Evolutionary conservation across 768 basidiomycete genomes (phyloP), one percentile per base, ranked within the genome.

Genomic region (Lyophyllum atratum): DNA sequence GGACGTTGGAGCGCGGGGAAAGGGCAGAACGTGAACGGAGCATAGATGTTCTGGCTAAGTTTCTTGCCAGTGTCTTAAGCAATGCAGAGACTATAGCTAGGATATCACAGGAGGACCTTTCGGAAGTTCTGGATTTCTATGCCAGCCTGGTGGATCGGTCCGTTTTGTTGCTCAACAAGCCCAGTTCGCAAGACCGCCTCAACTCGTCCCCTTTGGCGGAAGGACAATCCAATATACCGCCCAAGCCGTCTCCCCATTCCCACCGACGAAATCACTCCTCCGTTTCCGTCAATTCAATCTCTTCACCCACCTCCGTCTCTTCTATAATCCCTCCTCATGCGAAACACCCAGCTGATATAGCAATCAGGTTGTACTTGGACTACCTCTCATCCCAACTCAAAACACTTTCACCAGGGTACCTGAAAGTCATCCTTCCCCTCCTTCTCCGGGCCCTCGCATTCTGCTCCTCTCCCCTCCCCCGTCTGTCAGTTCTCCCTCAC

Each of bases 401-500:
- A 65, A 78, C 76, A 15, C 74, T 91, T 15, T 75, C 85, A 5
- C 80, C 85, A 7, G 70, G 70, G 11, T 78, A 81, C 63, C 79
- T 91, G 33, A 67, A 72, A 12, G 63, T 72, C 33, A 84, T 92
- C 51, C 74, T 92, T n/a, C 86, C 88, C 0, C 75, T 88, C 31
- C 81, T 93, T n/a, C 89, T 91, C 65, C 85, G 87, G 17, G 81
- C 81, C 21, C 77, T 89, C 22, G 83, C 86, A 1, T 85, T 82
- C 62, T 88, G 82, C 64, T 76, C 84, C 3, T 80, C 84, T 2
- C 84, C 89, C 1, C 79, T 93, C 15, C 87, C 90, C 39, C 82
- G 87, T 8, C 72, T 93, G 10, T 83, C 87, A 5, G 74, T 90
- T 40, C 75, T 75, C 49, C 67, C 68, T 57, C 68, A 79, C 34